Conservation (phyloP, 441 rosid species). For the Mallotus japonicus region DNA sequence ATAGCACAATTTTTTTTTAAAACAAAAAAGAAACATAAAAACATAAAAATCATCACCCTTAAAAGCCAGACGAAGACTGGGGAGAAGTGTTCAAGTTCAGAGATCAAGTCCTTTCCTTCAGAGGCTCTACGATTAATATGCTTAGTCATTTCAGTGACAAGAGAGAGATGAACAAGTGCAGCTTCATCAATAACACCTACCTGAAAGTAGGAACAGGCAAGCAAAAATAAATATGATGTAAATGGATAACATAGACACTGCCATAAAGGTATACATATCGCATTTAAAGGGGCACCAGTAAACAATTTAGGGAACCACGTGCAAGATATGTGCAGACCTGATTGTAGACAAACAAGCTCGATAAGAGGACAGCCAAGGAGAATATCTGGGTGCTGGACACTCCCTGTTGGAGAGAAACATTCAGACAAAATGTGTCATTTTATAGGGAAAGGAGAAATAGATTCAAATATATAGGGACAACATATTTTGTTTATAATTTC, state of each 20-base stretch:
- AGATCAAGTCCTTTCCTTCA: constrained; percentile 55
- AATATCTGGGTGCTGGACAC: constrained; percentile 85
- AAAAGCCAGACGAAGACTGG: constrained; percentile 88
- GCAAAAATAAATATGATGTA: constrained; percentile 5
- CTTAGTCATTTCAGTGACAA: constrained; percentile 86
- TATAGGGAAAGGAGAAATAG: neutral
- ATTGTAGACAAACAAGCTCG: constrained; percentile 93
- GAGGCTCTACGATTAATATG: constrained; percentile 81
- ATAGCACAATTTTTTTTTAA: too few relatives aligned
- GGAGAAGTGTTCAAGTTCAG: constrained; percentile 76
- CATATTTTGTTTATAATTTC: too few relatives aligned
- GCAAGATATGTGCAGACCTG: constrained; percentile 45
- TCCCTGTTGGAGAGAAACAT: constrained; percentile 46
- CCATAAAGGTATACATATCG: neutral
- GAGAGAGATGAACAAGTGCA: constrained; percentile 82
- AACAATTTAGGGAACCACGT: constrained; percentile 4
- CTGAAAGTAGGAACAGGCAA: constrained; percentile 27
- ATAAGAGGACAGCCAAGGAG: constrained; percentile 83
- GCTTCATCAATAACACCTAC: constrained; percentile 94
- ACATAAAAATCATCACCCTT: constrained; percentile 45
- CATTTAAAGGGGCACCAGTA: neutral
- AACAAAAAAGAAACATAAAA: too few relatives aligned
- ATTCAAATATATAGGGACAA: too few relatives aligned
- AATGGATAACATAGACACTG: neutral
- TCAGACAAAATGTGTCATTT: neutral